Conservation (phyloP, 2,329 filamentous ascomycete genomes). For the Drechslerella dactyloides region DNA sequence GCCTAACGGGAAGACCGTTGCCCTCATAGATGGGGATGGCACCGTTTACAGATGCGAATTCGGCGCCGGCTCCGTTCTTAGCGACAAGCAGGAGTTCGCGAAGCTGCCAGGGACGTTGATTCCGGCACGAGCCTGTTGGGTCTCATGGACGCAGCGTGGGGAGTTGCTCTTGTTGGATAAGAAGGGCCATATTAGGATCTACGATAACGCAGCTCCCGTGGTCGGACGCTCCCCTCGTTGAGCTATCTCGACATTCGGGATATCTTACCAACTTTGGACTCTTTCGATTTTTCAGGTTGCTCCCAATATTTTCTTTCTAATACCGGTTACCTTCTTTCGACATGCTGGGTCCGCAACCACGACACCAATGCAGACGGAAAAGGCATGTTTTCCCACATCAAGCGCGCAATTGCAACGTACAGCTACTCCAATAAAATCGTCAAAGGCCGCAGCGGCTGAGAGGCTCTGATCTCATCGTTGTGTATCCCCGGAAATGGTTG, state of each 20-base stretch:
- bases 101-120: constrained; percentile 45
- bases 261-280: neutral
- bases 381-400: no score
- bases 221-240: constrained; percentile 31
- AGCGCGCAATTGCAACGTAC: no score
- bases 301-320: neutral
- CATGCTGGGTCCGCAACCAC: neutral
- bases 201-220: constrained; percentile 18
- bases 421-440: neutral
- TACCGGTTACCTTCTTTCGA: neutral
- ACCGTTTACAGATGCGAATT: constrained; percentile 42
- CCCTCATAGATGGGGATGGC: constrained; percentile 41
- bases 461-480: constrained; percentile 31
- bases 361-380: neutral
- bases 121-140: constrained; percentile 46
- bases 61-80: constrained; percentile 37
- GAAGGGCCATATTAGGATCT: constrained; percentile 38
- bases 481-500: constrained; percentile 15
- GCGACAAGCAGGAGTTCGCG: constrained; percentile 46
- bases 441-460: neutral
- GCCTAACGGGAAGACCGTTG: constrained; percentile 35
- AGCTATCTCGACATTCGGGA: no score
- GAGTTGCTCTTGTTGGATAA: constrained; percentile 46
- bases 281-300: neutral
- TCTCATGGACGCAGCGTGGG: constrained; percentile 38